A percentile compares a stretch with the other conserved stretches of the same genome.
Evolutionary conservation across 371 early-diverging fungal genomes (phyloP).

Genomic region (Circinella minor): DNA sequence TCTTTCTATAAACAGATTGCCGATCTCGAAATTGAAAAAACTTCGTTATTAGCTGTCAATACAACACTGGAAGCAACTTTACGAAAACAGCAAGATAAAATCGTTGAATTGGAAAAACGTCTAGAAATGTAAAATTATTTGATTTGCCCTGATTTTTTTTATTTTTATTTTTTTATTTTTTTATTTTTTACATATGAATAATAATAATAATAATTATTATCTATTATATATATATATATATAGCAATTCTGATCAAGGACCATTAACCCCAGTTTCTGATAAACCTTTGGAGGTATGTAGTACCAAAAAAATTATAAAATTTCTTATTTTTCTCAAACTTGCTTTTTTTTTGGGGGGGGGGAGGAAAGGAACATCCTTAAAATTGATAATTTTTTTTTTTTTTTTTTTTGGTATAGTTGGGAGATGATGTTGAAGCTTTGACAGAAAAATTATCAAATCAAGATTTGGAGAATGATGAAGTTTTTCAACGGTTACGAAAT

Average conservation of each 20-base stretch:
- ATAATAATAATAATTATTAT: neutral
- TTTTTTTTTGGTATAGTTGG: neutral
- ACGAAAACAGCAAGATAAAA: slow-evolving; percentile 42
- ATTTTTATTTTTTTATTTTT: too few relatives aligned
- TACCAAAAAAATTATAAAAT: neutral
- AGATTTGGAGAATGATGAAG: slow-evolving; percentile 41
- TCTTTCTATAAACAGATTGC: slow-evolving; percentile 38
- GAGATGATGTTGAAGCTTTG: slow-evolving; percentile 6
- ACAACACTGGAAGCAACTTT: slow-evolving; percentile 49
- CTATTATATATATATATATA: neutral
- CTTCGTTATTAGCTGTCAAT: slow-evolving; percentile 47
- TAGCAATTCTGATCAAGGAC: slow-evolving; percentile 35
- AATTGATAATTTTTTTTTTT: slow-evolving; percentile 1
- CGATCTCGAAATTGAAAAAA: slow-evolving; percentile 59
- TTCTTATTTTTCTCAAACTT: too few relatives aligned
- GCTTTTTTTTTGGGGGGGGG: too few relatives aligned
- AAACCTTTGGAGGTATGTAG: slow-evolving; percentile 29
- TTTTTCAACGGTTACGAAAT: slow-evolving; percentile 37
- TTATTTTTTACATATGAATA: neutral
- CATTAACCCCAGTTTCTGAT: slow-evolving; percentile 41
- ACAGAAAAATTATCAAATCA: slow-evolving; percentile 29
- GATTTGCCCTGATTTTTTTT: too few relatives aligned
- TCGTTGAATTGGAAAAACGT: slow-evolving; percentile 45
- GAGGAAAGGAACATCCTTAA: neutral
- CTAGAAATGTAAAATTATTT: slow-evolving; percentile 33